These are phyloP conservation scores for Botryotinia globosa DNA, from an alignment of 2,329 filamentous ascomycete species.

Conservation along the genomic window DNA sequence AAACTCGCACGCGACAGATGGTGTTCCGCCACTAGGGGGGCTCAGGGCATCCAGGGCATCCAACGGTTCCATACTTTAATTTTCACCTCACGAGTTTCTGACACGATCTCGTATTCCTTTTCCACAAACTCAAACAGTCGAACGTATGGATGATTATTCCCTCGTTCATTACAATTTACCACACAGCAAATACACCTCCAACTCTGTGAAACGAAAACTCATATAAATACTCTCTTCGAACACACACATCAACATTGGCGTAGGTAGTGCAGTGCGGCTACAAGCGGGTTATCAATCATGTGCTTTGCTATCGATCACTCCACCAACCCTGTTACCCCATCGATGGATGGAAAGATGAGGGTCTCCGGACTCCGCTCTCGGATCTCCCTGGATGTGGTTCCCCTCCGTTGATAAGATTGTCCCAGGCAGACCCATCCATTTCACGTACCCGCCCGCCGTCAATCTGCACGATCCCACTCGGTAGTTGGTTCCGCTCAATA, in stretches of 20 bases:
- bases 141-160: neutral
- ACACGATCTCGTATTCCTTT: slow-evolving; percentile 2
- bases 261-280: neutral
- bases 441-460: slow-evolving; percentile 3
- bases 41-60: neutral
- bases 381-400: neutral
- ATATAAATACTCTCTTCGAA: neutral
- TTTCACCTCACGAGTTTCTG: neutral
- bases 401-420: neutral
- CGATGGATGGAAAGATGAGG: neutral
- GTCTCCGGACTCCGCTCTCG: slow-evolving; percentile 7
- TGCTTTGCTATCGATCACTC: neutral
- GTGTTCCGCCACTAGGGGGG: neutral
- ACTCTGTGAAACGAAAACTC: neutral
- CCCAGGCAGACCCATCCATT: neutral
- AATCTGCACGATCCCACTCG: neutral
- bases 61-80: neutral
- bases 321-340: neutral
- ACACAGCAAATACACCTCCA: too few species aligned
- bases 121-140: neutral
- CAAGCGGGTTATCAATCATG: neutral
- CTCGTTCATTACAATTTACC: neutral
- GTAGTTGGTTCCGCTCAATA: neutral
- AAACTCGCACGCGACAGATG: neutral
- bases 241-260: too few species aligned